A percentile compares a stretch with the other conserved stretches of the same genome.
phyloP scores from a whole-genome alignment of 352 stramenopile genomes.

The Pythium coloratum region DNA sequence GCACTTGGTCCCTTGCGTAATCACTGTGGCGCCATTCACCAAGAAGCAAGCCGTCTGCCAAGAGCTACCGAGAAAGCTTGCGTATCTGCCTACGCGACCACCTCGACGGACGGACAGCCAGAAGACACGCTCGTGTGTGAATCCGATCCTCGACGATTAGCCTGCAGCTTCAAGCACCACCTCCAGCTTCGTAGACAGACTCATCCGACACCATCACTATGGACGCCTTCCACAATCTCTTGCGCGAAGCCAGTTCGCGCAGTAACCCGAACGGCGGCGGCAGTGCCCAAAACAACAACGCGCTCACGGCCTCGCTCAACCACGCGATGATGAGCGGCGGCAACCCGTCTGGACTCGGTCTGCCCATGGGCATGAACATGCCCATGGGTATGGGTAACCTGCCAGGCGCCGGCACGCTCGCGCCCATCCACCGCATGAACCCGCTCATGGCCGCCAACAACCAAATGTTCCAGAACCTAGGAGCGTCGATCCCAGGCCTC shows the following conservation, averaged over 20 bases:
- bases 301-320: constrained; percentile 6
- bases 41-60: constrained; percentile 1
- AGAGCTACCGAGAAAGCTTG: constrained; percentile 3
- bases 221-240: constrained; percentile 79
- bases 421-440: constrained; percentile 76
- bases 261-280: constrained; percentile 24
- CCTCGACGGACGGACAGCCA: not conserved
- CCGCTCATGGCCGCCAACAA: constrained; percentile 62
- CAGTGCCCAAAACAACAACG: constrained; percentile 1
- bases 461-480: constrained; percentile 64
- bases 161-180: constrained; percentile 2
- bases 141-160: not conserved
- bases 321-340: constrained; percentile 7
- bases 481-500: constrained; percentile 22
- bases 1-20: constrained; percentile 23
- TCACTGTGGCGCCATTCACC: constrained; percentile 10
- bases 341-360: constrained; percentile 35
- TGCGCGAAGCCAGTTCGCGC: constrained; percentile 67
- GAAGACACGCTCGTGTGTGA: not conserved
- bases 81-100: constrained; percentile 1
- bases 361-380: constrained; percentile 71
- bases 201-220: constrained; percentile 32
- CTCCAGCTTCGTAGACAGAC: not conserved
- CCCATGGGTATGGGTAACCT: constrained; percentile 53
- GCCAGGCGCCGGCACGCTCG: constrained; percentile 44